phyloP scores from a whole-genome alignment of 164 flowering plant species.

The Umbilicus rupestris region DNA sequence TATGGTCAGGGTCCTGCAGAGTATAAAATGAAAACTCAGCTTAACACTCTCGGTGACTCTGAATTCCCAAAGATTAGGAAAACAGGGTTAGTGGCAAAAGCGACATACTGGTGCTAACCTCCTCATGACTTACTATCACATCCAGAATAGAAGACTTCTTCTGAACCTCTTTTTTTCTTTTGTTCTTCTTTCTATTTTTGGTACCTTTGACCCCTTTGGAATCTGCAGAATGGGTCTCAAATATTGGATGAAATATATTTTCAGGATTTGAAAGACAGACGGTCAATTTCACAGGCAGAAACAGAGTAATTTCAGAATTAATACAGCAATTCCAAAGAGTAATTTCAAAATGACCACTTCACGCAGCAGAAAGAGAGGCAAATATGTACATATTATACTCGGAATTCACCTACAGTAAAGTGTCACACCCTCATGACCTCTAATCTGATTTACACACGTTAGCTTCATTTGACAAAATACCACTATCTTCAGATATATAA shows the following conservation, averaged over 20 bases:
- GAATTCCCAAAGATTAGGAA: neutral
- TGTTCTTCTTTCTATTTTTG: constrained; percentile 73
- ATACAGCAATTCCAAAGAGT: neutral
- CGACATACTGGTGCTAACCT: constrained; percentile 20
- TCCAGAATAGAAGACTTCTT: constrained; percentile 34
- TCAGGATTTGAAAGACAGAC: neutral
- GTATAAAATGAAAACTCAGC: neutral
- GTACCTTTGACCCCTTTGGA: constrained; percentile 37
- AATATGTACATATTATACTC: neutral
- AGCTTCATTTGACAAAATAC: neutral
- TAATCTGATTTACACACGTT: too few species aligned
- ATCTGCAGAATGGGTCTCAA: constrained; percentile 16
- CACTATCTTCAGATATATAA: too few species aligned
- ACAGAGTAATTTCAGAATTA: neutral
- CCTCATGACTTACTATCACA: constrained; percentile 20
- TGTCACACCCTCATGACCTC: neutral
- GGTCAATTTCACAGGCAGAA: neutral
- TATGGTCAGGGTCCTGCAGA: neutral
- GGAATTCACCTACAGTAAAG: neutral
- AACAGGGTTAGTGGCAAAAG: neutral
- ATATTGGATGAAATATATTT: neutral
- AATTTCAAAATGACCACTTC: neutral
- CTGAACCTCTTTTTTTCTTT: constrained; percentile 61
- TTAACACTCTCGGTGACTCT: neutral
- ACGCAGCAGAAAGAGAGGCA: neutral